Percentiles rank a stretch among this genome's conserved stretches.
These are phyloP conservation scores for Coniella vitis DNA, from an alignment of 2,329 filamentous ascomycete genomes.

Conservation along the genomic window DNA sequence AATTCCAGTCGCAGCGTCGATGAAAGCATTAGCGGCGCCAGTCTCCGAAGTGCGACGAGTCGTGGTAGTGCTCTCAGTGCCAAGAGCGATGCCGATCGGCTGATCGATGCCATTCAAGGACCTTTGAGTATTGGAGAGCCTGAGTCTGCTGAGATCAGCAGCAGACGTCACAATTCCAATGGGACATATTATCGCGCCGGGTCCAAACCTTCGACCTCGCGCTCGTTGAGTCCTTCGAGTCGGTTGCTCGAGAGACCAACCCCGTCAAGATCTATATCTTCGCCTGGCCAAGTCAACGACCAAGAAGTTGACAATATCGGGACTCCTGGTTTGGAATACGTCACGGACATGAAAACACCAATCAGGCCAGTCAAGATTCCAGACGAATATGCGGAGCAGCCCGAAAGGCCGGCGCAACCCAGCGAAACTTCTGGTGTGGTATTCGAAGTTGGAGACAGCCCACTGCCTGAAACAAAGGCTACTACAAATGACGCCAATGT, in stretches of 20 bases:
- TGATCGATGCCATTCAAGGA: slow-evolving; percentile 66
- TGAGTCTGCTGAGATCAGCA: slow-evolving; percentile 23
- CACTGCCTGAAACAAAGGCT: slow-evolving; percentile 3
- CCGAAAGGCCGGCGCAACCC: slow-evolving; percentile 22
- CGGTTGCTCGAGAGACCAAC: slow-evolving; percentile 2
- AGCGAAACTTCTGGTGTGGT: slow-evolving; percentile 29
- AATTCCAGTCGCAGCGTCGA: slow-evolving; percentile 29
- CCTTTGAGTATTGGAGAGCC: slow-evolving; percentile 39
- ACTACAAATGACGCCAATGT: slow-evolving; percentile 10
- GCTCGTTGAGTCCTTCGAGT: slow-evolving; percentile 10
- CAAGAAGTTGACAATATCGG: not conserved
- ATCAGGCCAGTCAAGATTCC: slow-evolving; percentile 42
- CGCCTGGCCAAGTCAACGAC: slow-evolving; percentile 5
- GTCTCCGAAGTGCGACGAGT: slow-evolving; percentile 39
- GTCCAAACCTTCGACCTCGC: not conserved
- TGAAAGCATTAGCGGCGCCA: slow-evolving; percentile 33
- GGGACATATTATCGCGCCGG: slow-evolving; percentile 3
- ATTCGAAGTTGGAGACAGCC: slow-evolving; percentile 30
- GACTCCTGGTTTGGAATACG: slow-evolving; percentile 28
- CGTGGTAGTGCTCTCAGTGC: slow-evolving; percentile 43
- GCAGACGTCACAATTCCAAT: slow-evolving; percentile 12
- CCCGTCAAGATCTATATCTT: slow-evolving; percentile 14
- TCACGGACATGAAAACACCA: slow-evolving; percentile 38
- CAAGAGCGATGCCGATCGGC: slow-evolving; percentile 59
- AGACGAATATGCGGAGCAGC: slow-evolving; percentile 36